Evolutionary conservation across 23 red algal genomes (phyloP).

Genomic region (Chondrus crispus): DNA sequence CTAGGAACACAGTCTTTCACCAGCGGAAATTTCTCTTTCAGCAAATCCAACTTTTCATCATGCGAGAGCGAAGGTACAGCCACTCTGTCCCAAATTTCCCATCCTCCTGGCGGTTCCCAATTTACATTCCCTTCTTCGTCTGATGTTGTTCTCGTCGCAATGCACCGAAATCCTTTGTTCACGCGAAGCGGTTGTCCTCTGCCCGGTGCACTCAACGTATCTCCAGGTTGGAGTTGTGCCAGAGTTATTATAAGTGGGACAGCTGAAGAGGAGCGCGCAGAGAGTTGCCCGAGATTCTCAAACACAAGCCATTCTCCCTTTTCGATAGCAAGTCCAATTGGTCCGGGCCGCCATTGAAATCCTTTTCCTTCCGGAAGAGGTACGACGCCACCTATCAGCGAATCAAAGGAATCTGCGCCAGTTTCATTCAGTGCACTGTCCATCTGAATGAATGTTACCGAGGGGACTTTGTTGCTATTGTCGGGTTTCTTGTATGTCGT

Average conservation of each 20-base stretch:
- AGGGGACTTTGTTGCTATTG: not conserved
- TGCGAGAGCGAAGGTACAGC: constrained; percentile 15
- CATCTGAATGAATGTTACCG: constrained; percentile 57
- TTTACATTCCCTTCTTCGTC: not conserved
- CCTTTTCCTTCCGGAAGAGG: constrained; percentile 55
- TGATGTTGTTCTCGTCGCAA: constrained; percentile 64
- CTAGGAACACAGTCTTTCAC: constrained; percentile 46
- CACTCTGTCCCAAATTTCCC: constrained; percentile 40
- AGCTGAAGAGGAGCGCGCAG: not conserved
- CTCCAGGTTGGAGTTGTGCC: constrained; percentile 48
- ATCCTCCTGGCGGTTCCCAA: constrained; percentile 69
- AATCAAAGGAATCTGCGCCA: constrained; percentile 76
- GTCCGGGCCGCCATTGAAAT: constrained; percentile 85
- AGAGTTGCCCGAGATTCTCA: constrained; percentile 57
- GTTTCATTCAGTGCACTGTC: constrained; percentile 42
- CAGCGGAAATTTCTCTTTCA: constrained; percentile 32
- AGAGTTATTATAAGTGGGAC: constrained; percentile 36
- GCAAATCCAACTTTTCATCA: constrained; percentile 23
- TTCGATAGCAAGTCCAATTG: constrained; percentile 75
- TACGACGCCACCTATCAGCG: constrained; percentile 72
- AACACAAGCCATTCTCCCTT: constrained; percentile 77
- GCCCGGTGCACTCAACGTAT: constrained; percentile 49
- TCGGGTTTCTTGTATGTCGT: not conserved
- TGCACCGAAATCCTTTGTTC: constrained; percentile 66
- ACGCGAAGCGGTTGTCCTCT: constrained; percentile 47